These are phyloP conservation scores for Tuctoria greenei DNA, from an alignment of 176 grass and related monocot genomes.

Conservation along the genomic window DNA sequence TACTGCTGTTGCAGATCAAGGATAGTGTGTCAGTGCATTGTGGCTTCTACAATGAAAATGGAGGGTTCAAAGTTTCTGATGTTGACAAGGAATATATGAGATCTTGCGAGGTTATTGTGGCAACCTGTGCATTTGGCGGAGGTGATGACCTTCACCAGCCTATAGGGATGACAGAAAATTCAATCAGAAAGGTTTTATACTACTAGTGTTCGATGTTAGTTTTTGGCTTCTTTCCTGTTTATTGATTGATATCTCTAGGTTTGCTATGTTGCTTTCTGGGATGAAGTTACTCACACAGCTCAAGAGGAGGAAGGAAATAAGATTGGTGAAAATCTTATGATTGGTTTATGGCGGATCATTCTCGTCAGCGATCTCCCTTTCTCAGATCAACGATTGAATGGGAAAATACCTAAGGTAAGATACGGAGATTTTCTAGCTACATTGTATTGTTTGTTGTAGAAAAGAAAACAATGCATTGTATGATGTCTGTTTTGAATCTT, in stretches of 20 bases:
- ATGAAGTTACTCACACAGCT: slow-evolving; percentile 64
- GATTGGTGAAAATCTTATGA: slow-evolving; percentile 59
- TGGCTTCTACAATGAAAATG: slow-evolving; percentile 84
- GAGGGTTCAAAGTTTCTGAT: slow-evolving; percentile 71
- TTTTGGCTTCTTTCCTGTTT: slow-evolving; percentile 25
- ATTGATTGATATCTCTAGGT: slow-evolving; percentile 45
- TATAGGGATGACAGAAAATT: slow-evolving; percentile 77
- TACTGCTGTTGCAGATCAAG: slow-evolving; percentile 53
- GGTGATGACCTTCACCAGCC: slow-evolving; percentile 96
- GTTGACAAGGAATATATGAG: slow-evolving; percentile 73
- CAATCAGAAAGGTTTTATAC: slow-evolving; percentile 61
- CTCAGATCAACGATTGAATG: slow-evolving; percentile 88
- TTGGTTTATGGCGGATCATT: slow-evolving; percentile 82
- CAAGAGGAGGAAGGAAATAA: slow-evolving; percentile 74
- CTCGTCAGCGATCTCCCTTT: slow-evolving; percentile 81
- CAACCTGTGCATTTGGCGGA: slow-evolving; percentile 97
- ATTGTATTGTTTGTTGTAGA: neutral
- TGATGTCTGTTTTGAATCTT: neutral
- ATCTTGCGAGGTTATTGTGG: slow-evolving; percentile 66
- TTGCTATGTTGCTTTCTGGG: slow-evolving; percentile 97
- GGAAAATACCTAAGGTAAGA: slow-evolving; percentile 93
- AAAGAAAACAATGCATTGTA: neutral
- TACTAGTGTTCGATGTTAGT: neutral
- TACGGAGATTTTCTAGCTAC: neutral
- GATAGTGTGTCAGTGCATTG: slow-evolving; percentile 64